Base-by-base conservation (phyloP, 495 filamentous ascomycete species). In the Penicillium fimorum region DNA sequence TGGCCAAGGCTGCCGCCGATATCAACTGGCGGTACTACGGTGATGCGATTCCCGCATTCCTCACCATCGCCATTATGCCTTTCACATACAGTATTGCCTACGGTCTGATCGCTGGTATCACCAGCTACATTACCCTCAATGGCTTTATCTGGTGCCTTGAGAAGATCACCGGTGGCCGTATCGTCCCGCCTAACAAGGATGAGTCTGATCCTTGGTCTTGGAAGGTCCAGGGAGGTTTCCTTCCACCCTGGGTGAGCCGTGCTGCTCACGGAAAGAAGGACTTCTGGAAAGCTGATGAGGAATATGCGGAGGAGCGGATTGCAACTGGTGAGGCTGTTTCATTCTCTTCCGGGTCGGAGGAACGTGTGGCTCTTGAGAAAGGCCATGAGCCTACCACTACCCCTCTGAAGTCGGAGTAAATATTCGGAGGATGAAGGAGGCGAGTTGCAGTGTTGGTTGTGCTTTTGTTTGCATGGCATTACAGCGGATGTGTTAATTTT, bases 1-100 rank as follows among this genome's bases (percentile, higher is more conserved):
- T 93, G 89, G 84, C 86, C 59, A 79, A 82, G 55, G 75, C 88
- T 3, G 85, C 84, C 12, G 80, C 79, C 24, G 86, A 92, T 55
- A 92, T 93, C 76, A 93, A 93, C 78, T 92, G 89, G 89, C 73
- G 75, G 10, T 93, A 93, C 73, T 70, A 84, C 33, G 88, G 87
- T 47, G 89, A 93, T 69, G 84, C 86, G 24, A 77, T 92, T 30
- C 89, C 89, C 0, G 89, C 89, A 1, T 92, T 93, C 70, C 67
- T 92, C 30, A 91, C 88, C 27, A 87, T 93, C 56, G 81, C 83
- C 61, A 70, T 89, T 63, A 92, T 93, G 89, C 88, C 89, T n/a
- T 92, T 92, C 73, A 91, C 87, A 20, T 90, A 89, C 69, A 88
- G 84, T 44, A 91, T 91, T 61, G 87, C 88, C 15, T 87, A 92